Percentiles rank a stretch among this genome's conserved stretches.
Conservation (phyloP, 208 protist species). For the Zelonia costaricensis region DNA sequence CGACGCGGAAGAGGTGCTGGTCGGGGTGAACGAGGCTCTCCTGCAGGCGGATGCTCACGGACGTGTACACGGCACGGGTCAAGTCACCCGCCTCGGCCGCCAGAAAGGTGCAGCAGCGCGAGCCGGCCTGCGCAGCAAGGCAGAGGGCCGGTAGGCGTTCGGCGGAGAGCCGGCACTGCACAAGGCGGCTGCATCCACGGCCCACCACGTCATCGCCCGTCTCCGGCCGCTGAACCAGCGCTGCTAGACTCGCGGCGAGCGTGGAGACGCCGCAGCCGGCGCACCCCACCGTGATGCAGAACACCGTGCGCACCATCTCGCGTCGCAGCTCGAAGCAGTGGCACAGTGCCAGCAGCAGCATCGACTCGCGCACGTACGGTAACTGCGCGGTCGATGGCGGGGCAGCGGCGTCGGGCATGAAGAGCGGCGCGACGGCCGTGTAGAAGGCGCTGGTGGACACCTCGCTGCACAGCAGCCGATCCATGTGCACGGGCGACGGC, state of each 20-base stretch:
- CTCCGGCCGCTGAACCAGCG: slow-evolving; percentile 13
- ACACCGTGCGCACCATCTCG: slow-evolving; percentile 14
- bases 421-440: slow-evolving; percentile 4
- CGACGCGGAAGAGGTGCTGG: slow-evolving; percentile 39
- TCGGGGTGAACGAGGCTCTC: slow-evolving; percentile 14
- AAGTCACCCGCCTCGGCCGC: slow-evolving; percentile 51
- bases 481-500: slow-evolving; percentile 36
- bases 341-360: slow-evolving; percentile 43
- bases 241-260: slow-evolving; percentile 6
- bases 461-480: slow-evolving; percentile 28
- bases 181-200: slow-evolving; percentile 13
- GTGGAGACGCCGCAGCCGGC: slow-evolving; percentile 23
- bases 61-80: slow-evolving; percentile 26
- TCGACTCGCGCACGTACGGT: slow-evolving; percentile 15
- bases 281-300: slow-evolving; percentile 23
- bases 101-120: slow-evolving; percentile 40
- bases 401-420: background rate
- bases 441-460: slow-evolving; percentile 28
- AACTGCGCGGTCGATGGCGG: background rate
- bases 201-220: background rate
- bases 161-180: slow-evolving; percentile 28
- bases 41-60: slow-evolving; percentile 28
- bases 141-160: slow-evolving; percentile 33
- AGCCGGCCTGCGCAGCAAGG: slow-evolving; percentile 27
- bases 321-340: slow-evolving; percentile 51